Evolutionary conservation across 805 yeast genomes (phyloP).

Genomic region (Yarrowia keelungensis): DNA sequence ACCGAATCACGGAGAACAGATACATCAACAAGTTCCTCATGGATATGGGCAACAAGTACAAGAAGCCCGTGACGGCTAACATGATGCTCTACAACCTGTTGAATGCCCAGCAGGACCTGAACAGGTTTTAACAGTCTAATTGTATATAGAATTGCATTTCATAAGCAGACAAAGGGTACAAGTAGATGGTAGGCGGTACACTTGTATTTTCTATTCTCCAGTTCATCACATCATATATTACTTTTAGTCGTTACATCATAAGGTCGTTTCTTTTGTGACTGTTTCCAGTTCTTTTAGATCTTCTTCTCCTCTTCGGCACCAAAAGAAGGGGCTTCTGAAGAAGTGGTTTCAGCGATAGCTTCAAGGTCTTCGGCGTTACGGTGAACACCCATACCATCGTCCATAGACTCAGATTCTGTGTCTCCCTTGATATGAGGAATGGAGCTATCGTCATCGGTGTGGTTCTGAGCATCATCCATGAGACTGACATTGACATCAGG

Average conservation of each 20-base stretch:
- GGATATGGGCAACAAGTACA: constrained; percentile 57
- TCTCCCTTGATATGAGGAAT: neutral
- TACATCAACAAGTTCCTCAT: constrained; percentile 84
- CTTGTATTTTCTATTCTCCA: too few species aligned
- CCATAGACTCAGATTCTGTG: constrained; percentile 4
- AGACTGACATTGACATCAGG: constrained; percentile 10
- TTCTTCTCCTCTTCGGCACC: constrained; percentile 13
- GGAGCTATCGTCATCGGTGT: neutral
- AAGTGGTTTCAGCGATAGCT: neutral
- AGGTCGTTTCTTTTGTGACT: neutral
- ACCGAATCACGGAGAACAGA: constrained; percentile 75
- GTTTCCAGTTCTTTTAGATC: neutral
- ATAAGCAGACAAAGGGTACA: neutral
- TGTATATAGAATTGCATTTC: neutral
- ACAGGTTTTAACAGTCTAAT: constrained; percentile 6
- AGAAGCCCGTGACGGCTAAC: constrained; percentile 56
- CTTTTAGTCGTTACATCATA: constrained; percentile 6
- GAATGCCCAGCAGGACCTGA: constrained; percentile 42
- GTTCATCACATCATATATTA: neutral
- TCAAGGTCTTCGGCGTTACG: neutral
- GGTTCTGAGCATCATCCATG: constrained; percentile 10
- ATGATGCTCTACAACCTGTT: constrained; percentile 57
- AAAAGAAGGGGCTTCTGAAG: neutral
- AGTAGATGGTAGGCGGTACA: too few species aligned
- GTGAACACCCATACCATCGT: neutral